Percentiles rank a stretch among this genome's conserved stretches.
phyloP scores from a whole-genome alignment of 352 stramenopile species.

The Phytophthora melonis region DNA sequence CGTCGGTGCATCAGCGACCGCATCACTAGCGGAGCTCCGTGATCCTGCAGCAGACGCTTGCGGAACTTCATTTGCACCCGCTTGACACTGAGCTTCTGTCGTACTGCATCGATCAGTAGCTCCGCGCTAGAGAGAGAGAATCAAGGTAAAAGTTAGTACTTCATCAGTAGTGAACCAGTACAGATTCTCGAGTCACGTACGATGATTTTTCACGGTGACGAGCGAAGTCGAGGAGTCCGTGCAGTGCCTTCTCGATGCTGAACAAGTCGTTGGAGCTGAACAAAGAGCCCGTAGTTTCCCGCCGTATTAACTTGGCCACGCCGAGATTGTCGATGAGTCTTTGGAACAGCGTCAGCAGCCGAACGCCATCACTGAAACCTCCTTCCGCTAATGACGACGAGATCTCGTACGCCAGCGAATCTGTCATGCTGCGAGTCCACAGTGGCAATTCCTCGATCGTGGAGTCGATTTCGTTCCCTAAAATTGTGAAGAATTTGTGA shows the following conservation, averaged over 20 bases:
- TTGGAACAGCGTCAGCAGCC: constrained; percentile 68
- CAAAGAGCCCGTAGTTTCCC: constrained; percentile 58
- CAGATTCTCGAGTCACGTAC: constrained; percentile 28
- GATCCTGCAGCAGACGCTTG: constrained; percentile 64
- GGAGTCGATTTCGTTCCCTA: constrained; percentile 51
- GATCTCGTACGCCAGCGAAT: constrained; percentile 65
- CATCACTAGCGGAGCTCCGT: constrained; percentile 79
- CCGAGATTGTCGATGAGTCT: constrained; percentile 63
- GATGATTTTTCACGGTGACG: constrained; percentile 66
- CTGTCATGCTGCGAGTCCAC: constrained; percentile 63
- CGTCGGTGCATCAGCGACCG: constrained; percentile 72
- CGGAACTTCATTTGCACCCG: constrained; percentile 81
- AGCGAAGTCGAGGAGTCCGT: constrained; percentile 70
- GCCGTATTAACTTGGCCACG: constrained; percentile 58
- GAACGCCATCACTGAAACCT: constrained; percentile 55
- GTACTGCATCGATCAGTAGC: constrained; percentile 71
- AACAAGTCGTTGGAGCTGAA: constrained; percentile 69
- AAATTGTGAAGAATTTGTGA: constrained; percentile 61
- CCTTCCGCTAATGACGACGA: constrained; percentile 58
- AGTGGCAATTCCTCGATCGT: constrained; percentile 56
- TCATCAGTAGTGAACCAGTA: background rate
- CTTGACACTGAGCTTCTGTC: constrained; percentile 75
- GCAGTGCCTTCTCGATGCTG: constrained; percentile 73
- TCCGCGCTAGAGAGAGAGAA: constrained; percentile 44
- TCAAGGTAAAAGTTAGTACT: too few relatives aligned